Evolutionary conservation across 805 yeast species (phyloP), one percentile per base, ranked within the genome.

Genomic region (Zygotorulaspora florentina): DNA sequence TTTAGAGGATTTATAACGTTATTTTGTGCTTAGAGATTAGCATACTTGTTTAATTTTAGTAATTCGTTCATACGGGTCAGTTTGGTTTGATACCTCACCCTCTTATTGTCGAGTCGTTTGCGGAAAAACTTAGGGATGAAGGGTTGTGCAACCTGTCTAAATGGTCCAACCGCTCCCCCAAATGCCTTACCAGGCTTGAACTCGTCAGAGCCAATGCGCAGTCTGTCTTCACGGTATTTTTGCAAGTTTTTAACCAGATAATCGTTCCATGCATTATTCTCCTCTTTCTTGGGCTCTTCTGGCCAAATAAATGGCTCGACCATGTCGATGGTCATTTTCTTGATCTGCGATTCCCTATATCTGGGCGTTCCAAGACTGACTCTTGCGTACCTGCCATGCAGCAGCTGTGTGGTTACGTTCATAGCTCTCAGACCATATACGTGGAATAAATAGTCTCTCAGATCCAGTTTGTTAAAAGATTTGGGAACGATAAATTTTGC

Each of bases 281-380:
- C 67, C 34, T 58, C 64, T 11, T 45, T 39, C 20, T 48, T 41
- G 18, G 78, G 76, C 49, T 73, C 76, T 31, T 77, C 83, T 3
- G 99, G 99, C 96, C 97, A 93, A 39, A 93, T 76, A 63, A 93
- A 93, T 18, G 99, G 99, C 54, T 91, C 88, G 47, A 81, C 82
- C 91, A 93, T 85, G 57, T 90, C 98, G 42, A 93, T 85, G 17
- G 96, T 91, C 98, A 93, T 93, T 68, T 89, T 90, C 73, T 93
- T 93, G 54, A 79, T 77, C 69, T 88, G 96, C 1, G 90, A 81
- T 7, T 74, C 72, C 68, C 96, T 79, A 69, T 76, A 80, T 63
- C 96, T 81, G 13, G 88, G 83, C 48, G 76, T 67, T 37, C 74
- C 72, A 13, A 75, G 73, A 55, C 74, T 74, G 43, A 81, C 82